Base-by-base conservation (phyloP, 768 basidiomycete genomes). In the Lactifluus pinguis region DNA sequence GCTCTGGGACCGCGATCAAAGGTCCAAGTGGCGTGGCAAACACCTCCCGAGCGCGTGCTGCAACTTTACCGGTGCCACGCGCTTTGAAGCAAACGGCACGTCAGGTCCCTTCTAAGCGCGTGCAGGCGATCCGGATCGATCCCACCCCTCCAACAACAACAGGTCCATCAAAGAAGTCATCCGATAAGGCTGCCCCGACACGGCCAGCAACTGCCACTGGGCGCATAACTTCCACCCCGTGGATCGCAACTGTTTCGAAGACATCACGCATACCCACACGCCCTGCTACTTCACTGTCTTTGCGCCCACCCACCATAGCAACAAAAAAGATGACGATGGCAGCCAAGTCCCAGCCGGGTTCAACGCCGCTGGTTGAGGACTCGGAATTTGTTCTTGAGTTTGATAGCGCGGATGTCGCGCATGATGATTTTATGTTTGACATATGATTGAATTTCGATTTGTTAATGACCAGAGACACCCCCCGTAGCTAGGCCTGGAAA, bases 361-460 rank as follows among this genome's bases (percentile, higher is more conserved):
- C 7, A 13, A 30, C 1, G 30, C 50, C 51, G 30, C 29, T 19
- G 6, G 7, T 9, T 15, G 8, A 34, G 25, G 34, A 50, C 15
- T 39, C 45, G 10, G 55, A 49, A n/a, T 42, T 36, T 14, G 32
- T 39, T 57, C 39, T 57, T 15, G 30, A 49, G 47, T 57, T 57
- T 10, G 51, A 53, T 14, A 32, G 21, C 29, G 38, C 32, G 19
- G 61, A 25, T 14, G 25, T 47, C 48, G 44, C 1, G 36, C 5
- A 38, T 17, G 45, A 57, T 13, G 55, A 62, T 32, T 62, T 62
- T 14, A 57, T 57, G 61, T 57, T 62, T 34, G 45, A 57, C 19
- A 51, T 62, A 48, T 62, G 30, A 57, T 34, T 30, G 19, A 53
- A 53, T 57, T 15, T 38, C 21, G 42, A 17, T 39, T 21, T 42